A percentile compares a stretch with the other conserved stretches of the same genome.
Evolutionary conservation across 768 basidiomycete genomes (phyloP).

Genomic region (Rhodotorula toruloides): DNA sequence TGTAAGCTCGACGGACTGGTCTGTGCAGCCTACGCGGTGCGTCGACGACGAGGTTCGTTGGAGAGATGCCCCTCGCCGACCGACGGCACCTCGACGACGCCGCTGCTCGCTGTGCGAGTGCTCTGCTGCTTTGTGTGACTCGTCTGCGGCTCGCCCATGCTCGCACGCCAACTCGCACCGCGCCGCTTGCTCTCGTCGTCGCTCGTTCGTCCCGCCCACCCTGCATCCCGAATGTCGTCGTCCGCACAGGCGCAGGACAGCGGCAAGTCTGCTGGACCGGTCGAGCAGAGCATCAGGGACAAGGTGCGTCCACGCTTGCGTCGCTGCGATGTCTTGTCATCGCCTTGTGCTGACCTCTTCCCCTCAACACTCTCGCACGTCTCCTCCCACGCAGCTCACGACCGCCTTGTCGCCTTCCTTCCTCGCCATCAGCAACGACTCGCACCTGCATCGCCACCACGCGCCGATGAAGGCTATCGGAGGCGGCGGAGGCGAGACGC

Average conservation of each 20-base stretch:
- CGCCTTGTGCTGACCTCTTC: not conserved
- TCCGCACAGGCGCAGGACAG: constrained; percentile 18
- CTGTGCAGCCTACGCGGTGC: no score
- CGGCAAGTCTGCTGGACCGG: constrained; percentile 45
- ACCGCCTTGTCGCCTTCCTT: constrained; percentile 45
- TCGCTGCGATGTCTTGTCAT: not conserved
- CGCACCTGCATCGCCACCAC: constrained; percentile 45
- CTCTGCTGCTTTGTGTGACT: not conserved
- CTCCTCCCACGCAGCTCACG: constrained; percentile 43
- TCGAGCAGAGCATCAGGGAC: constrained; percentile 45
- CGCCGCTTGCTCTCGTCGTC: not conserved
- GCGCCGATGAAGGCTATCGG: constrained; percentile 49
- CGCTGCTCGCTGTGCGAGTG: not conserved
- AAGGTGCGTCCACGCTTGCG: constrained; percentile 41
- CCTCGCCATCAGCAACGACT: constrained; percentile 49
- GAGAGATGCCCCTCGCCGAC: no score
- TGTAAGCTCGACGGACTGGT: no score
- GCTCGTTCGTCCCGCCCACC: not conserved
- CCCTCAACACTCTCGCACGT: not conserved
- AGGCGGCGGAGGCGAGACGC: constrained; percentile 50
- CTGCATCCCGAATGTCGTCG: not conserved
- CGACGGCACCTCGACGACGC: no score
- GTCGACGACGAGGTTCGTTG: no score
- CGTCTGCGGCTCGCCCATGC: no score
- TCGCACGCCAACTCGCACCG: not conserved